Conservation (phyloP, 352 stramenopile genomes). For the Phytophthora pluvialis region DNA sequence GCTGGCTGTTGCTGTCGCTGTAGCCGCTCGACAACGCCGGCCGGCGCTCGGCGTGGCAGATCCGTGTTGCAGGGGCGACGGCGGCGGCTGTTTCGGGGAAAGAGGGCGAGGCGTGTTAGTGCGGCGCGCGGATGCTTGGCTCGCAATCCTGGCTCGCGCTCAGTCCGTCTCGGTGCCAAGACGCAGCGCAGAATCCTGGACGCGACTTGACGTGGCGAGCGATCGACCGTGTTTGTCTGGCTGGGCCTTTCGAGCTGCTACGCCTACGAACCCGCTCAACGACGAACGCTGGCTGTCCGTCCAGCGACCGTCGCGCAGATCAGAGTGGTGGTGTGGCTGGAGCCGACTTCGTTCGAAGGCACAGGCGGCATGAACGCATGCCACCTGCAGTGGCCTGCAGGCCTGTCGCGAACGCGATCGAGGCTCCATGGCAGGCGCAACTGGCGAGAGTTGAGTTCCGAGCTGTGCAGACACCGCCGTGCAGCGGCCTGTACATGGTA, state of each 20-base stretch:
- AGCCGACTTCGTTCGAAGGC: constrained; percentile 21
- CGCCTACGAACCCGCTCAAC: neutral
- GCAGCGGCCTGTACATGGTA: neutral
- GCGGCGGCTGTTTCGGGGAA: constrained; percentile 23
- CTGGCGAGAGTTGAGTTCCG: constrained; percentile 21
- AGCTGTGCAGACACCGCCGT: constrained; percentile 1
- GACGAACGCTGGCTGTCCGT: constrained; percentile 1
- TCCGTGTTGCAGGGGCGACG: neutral
- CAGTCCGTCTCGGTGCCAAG: too few relatives aligned
- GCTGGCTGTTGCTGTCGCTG: constrained; percentile 16
- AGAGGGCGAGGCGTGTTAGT: constrained; percentile 16
- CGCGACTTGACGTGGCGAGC: constrained; percentile 33
- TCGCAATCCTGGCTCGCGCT: constrained; percentile 1
- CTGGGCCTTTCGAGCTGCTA: constrained; percentile 9
- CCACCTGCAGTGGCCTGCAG: neutral
- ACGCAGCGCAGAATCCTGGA: constrained; percentile 23
- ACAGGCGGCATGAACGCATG: neutral
- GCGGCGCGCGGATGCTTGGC: constrained; percentile 1
- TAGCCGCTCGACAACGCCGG: constrained; percentile 3
- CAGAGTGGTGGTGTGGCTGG: constrained; percentile 20
- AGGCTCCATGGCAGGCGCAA: constrained; percentile 25
- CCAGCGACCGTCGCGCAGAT: constrained; percentile 9
- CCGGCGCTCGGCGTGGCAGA: neutral
- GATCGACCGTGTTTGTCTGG: constrained; percentile 28
- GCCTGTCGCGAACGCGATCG: constrained; percentile 17